phyloP scores from a whole-genome alignment of 768 basidiomycete species.

The Tylopilus felleus region DNA sequence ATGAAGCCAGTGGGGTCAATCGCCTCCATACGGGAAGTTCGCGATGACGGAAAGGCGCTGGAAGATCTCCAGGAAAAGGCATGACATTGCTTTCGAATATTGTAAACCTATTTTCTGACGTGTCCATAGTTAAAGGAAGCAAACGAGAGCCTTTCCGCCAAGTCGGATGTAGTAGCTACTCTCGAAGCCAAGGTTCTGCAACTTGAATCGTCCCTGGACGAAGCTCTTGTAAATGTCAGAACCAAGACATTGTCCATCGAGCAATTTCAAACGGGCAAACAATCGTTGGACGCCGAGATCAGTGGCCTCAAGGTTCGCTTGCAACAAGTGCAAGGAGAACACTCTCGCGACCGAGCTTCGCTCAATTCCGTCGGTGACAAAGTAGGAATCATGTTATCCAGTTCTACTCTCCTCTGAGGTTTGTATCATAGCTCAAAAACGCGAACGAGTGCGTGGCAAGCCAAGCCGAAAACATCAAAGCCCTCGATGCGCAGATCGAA shows the following conservation, averaged over 20 bases:
- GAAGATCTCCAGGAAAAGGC: slow-evolving; percentile 63
- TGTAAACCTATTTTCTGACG: slow-evolving; percentile 1
- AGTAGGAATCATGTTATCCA: slow-evolving; percentile 36
- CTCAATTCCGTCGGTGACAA: slow-evolving; percentile 46
- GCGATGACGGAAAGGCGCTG: slow-evolving; percentile 55
- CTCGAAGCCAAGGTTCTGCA: slow-evolving; percentile 53
- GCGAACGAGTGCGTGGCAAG: slow-evolving; percentile 39
- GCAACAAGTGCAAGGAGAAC: slow-evolving; percentile 33
- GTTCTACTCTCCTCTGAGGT: slow-evolving; percentile 1
- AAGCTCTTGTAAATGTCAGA: slow-evolving; percentile 44
- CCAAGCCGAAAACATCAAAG: slow-evolving; percentile 46
- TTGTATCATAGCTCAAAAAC: slow-evolving; percentile 45
- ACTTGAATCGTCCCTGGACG: slow-evolving; percentile 49
- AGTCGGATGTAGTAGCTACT: slow-evolving; percentile 45
- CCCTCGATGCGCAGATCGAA: slow-evolving; percentile 49
- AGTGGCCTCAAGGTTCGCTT: slow-evolving; percentile 41
- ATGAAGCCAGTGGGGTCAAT: slow-evolving; percentile 57
- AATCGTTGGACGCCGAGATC: slow-evolving; percentile 47
- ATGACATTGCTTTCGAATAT: slow-evolving; percentile 6
- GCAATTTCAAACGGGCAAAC: slow-evolving; percentile 49
- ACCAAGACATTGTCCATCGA: slow-evolving; percentile 43
- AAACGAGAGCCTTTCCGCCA: slow-evolving; percentile 49
- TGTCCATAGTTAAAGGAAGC: slow-evolving; percentile 55
- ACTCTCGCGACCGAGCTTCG: slow-evolving; percentile 22
- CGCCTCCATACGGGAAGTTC: slow-evolving; percentile 70